A percentile compares a stretch with the other conserved stretches of the same genome.
Evolutionary conservation across 192 early-diverging fungal species (phyloP).

Genomic region (Dissophora globulifera): DNA sequence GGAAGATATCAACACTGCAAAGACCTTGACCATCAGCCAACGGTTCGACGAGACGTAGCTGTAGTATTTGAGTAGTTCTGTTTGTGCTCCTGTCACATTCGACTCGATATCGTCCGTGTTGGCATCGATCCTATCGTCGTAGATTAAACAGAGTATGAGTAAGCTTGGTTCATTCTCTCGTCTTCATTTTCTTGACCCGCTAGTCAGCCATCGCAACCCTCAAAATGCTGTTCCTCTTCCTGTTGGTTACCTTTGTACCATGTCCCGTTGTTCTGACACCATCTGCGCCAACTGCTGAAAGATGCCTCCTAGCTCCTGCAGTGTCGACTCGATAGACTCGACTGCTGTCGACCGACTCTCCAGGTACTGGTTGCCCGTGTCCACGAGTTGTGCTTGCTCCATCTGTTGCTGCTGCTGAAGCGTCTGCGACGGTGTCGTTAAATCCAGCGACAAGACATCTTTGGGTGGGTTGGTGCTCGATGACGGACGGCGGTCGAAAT

Average conservation of each 20-base stretch:
- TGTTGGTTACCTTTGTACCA: conserved; percentile 74
- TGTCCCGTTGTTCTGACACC: conserved; percentile 88
- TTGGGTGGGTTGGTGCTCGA: conserved; percentile 21
- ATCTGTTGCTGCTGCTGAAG: conserved; percentile 68
- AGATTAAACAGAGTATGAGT: background rate
- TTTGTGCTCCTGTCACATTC: conserved; percentile 91
- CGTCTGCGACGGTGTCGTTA: conserved; percentile 53
- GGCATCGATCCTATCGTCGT: conserved; percentile 80
- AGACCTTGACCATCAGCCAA: conserved; percentile 96
- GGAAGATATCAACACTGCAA: conserved; percentile 86
- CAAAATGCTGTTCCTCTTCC: background rate
- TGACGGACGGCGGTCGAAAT: conserved; percentile 58
- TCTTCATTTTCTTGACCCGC: background rate
- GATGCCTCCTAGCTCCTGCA: conserved; percentile 94
- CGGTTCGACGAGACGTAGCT: conserved; percentile 92
- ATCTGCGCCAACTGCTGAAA: conserved; percentile 90
- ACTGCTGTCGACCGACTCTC: conserved; percentile 92
- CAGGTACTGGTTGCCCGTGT: conserved; percentile 81
- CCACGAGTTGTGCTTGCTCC: conserved; percentile 72
- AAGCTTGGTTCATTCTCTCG: too few species aligned
- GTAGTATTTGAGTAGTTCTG: conserved; percentile 92
- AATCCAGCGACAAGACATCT: conserved; percentile 54
- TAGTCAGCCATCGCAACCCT: background rate
- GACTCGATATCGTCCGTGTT: conserved; percentile 93
- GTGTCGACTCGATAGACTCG: conserved; percentile 96